These are phyloP conservation scores for Clarireedia homoeocarpa DNA, from an alignment of 2,329 filamentous ascomycete genomes.

Conservation along the genomic window DNA sequence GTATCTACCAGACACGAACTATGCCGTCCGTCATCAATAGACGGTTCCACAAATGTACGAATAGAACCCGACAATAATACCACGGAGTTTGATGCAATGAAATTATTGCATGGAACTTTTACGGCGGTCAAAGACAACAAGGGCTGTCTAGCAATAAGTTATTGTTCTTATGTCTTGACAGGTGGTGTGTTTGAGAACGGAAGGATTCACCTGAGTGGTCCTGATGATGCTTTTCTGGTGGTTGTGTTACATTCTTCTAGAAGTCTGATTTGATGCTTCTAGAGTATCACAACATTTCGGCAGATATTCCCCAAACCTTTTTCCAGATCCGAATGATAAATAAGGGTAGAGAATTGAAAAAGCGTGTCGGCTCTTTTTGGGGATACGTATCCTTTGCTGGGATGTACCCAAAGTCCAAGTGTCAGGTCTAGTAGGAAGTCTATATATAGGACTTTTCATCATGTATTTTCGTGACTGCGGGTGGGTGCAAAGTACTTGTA, in stretches of 20 bases:
- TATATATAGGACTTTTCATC: too few species aligned
- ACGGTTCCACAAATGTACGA: slow-evolving; percentile 35
- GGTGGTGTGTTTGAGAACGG: slow-evolving; percentile 19
- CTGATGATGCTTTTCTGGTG: background rate
- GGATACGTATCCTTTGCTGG: too few species aligned
- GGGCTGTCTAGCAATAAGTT: background rate
- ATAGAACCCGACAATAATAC: slow-evolving; percentile 27
- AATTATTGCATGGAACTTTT: slow-evolving; percentile 10
- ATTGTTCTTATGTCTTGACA: background rate
- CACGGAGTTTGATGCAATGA: slow-evolving; percentile 15
- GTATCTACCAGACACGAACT: slow-evolving; percentile 89
- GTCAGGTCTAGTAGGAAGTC: too few species aligned
- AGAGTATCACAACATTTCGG: background rate
- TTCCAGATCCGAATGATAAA: too few species aligned
- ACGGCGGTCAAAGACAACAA: slow-evolving; percentile 12
- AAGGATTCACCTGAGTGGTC: background rate
- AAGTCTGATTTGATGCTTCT: slow-evolving; percentile 1
- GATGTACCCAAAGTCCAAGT: too few species aligned
- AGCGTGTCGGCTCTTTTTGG: too few species aligned
- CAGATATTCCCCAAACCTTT: too few species aligned
- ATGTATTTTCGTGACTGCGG: too few species aligned
- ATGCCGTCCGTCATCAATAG: slow-evolving; percentile 45
- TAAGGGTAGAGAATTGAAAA: too few species aligned
- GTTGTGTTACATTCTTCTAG: background rate
- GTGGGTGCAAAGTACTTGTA: too few species aligned